Percentiles rank a stretch among this genome's conserved stretches.
Conservation (phyloP, 75 land plant species). For the Sequoia sempervirens region DNA sequence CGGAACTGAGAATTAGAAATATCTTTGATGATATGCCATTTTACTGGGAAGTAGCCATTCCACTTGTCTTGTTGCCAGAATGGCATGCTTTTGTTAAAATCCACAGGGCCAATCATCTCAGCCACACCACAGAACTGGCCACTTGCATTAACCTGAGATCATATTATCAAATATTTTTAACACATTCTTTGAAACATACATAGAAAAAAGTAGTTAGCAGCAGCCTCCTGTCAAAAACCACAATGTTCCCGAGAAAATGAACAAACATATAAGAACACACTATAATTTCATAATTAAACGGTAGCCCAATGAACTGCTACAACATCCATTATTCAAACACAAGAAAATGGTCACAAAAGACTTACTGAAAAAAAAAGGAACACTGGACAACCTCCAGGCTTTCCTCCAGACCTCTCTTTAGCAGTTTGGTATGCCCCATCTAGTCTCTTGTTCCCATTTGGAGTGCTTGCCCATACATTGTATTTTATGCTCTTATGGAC, state of each 20-base stretch:
- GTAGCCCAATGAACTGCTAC: background rate
- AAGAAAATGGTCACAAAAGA: background rate
- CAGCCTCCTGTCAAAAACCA: background rate
- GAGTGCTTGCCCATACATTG: constrained; percentile 69
- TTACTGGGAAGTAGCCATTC: constrained; percentile 61
- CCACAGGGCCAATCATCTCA: constrained; percentile 53
- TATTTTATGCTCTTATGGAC: constrained; percentile 71
- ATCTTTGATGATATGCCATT: constrained; percentile 71
- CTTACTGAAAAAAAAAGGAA: constrained; percentile 62
- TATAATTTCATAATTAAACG: background rate
- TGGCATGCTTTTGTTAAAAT: constrained; percentile 52
- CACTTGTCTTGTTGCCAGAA: constrained; percentile 77
- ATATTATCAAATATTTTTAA: background rate
- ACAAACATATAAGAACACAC: background rate
- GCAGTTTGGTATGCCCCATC: constrained; percentile 52
- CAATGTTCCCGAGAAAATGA: background rate
- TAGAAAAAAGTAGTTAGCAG: background rate
- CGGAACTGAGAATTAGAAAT: constrained; percentile 57
- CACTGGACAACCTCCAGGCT: constrained; percentile 45
- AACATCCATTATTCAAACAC: background rate
- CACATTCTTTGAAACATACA: background rate
- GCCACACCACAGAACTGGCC: constrained; percentile 75
- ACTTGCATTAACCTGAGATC: constrained; percentile 61
- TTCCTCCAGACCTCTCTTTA: constrained; percentile 24
- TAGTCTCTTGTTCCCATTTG: constrained; percentile 65